A percentile compares a stretch with the other conserved stretches of the same genome.
Conservation (phyloP, 108 stramenopile genomes). For the Mediolabrus comicus region DNA sequence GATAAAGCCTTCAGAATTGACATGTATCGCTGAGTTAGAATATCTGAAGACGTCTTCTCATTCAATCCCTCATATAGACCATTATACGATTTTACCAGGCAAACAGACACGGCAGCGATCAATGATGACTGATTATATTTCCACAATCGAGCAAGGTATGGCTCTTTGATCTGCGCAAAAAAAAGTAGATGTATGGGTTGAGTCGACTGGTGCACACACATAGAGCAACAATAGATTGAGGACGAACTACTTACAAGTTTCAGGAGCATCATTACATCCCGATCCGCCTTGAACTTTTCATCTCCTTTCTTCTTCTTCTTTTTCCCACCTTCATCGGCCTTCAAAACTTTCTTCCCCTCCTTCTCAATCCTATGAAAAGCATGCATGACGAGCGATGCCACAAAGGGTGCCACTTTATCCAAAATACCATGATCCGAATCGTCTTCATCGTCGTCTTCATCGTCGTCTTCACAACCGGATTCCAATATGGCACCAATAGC, state of each 20-base stretch:
- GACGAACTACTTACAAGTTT: conserved; percentile 20
- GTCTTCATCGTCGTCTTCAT: conserved; percentile 19
- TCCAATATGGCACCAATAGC: conserved; percentile 25
- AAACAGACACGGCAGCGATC: conserved; percentile 33
- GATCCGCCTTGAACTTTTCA: conserved; percentile 29
- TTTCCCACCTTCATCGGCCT: neutral
- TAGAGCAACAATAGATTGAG: neutral
- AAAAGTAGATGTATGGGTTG: neutral
- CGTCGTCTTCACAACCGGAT: neutral
- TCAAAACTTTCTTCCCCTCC: conserved; percentile 9
- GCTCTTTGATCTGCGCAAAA: conserved; percentile 31
- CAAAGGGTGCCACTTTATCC: conserved; percentile 26
- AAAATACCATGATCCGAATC: conserved; percentile 4
- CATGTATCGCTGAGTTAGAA: conserved; percentile 20
- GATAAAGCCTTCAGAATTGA: conserved; percentile 34
- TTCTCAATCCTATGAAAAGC: conserved; percentile 35
- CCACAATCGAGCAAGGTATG: conserved; percentile 32
- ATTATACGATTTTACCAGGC: conserved; percentile 30
- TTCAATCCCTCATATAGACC: neutral
- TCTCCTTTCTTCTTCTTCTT: conserved; percentile 2
- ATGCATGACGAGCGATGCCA: conserved; percentile 45
- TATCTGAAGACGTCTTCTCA: neutral
- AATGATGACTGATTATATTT: conserved; percentile 16
- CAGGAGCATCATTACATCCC: conserved; percentile 30
- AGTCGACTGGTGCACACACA: neutral